Conservation (phyloP, 2,329 filamentous ascomycete genomes). For the Phoma sp. region DNA sequence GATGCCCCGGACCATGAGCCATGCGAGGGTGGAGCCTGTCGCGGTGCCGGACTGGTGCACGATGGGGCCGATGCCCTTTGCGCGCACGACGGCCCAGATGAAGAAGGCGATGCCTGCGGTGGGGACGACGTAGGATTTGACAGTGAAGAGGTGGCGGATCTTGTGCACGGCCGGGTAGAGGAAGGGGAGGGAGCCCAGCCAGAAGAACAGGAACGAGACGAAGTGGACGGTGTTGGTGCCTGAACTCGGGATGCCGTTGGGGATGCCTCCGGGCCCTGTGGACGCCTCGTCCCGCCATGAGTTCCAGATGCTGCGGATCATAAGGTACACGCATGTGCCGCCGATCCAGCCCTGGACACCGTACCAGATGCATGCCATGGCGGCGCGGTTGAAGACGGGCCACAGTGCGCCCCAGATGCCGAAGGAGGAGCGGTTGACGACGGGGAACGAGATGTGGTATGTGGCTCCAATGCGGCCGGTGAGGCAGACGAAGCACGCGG, state of each 20-base stretch:
- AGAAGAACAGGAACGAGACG: constrained; percentile 86
- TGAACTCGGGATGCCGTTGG: constrained; percentile 70
- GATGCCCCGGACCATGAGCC: constrained; percentile 83
- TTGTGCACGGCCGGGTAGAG: constrained; percentile 91
- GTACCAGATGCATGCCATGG: constrained; percentile 87
- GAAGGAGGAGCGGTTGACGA: constrained; percentile 77
- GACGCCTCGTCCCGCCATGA: constrained; percentile 59
- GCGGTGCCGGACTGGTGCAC: constrained; percentile 69
- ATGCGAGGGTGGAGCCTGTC: constrained; percentile 73
- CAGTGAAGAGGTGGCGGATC: constrained; percentile 87
- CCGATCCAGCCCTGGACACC: constrained; percentile 87
- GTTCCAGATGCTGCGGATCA: constrained; percentile 86
- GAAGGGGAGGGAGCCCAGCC: constrained; percentile 78
- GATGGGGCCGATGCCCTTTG: constrained; percentile 83
- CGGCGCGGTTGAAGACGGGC: constrained; percentile 89
- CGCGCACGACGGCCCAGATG: constrained; percentile 82
- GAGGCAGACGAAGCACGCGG: constrained; percentile 70
- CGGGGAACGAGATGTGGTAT: constrained; percentile 90
- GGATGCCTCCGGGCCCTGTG: constrained; percentile 54
- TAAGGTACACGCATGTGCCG: constrained; percentile 79
- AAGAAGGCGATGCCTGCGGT: constrained; percentile 84
- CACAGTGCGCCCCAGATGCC: constrained; percentile 89
- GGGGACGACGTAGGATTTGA: constrained; percentile 85
- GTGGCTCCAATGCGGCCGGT: constrained; percentile 84
- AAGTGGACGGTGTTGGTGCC: constrained; percentile 79